A percentile compares a stretch with the other conserved stretches of the same genome.
phyloP scores from a whole-genome alignment of 495 filamentous ascomycete genomes.

The Aspergillus affinis region DNA sequence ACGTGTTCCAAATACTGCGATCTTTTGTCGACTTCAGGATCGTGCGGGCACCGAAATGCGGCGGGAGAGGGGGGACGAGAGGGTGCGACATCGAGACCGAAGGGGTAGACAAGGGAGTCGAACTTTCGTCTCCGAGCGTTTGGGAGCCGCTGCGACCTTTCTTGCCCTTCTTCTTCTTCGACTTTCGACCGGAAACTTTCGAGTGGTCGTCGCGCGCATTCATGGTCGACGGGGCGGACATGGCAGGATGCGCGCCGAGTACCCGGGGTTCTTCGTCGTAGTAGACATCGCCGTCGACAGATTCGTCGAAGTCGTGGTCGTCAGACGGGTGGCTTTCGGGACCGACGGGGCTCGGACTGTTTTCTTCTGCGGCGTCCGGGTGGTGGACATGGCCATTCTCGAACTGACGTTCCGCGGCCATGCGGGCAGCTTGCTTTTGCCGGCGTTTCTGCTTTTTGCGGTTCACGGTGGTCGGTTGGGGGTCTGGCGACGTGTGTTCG shows the following conservation, averaged over 20 bases:
- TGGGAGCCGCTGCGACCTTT: conserved; percentile 40
- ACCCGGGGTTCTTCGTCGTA: conserved; percentile 19
- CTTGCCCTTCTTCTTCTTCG: conserved; percentile 51
- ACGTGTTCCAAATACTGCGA: conserved; percentile 92
- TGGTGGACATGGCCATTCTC: conserved; percentile 28
- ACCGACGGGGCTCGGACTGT: conserved; percentile 14
- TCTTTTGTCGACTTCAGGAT: conserved; percentile 54
- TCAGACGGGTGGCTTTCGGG: conserved; percentile 29
- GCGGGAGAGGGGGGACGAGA: conserved; percentile 37
- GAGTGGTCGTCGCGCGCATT: conserved; percentile 21
- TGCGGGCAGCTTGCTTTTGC: conserved; percentile 71
- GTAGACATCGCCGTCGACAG: conserved; percentile 20
- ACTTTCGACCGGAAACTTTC: conserved; percentile 26
- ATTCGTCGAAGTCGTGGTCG: conserved; percentile 32
- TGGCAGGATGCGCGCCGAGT: conserved; percentile 11
- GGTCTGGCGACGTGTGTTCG: conserved; percentile 27
- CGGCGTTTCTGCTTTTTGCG: conserved; percentile 90
- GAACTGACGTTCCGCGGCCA: conserved; percentile 54
- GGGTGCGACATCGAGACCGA: conserved; percentile 44
- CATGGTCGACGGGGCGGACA: conserved; percentile 6
- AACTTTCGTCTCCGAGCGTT: conserved; percentile 36
- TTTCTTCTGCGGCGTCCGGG: conserved; percentile 23
- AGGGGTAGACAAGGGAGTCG: conserved; percentile 42
- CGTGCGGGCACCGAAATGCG: conserved; percentile 26
- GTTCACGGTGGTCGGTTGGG: conserved; percentile 60